Conservation (phyloP, 441 rosid genomes). For the Sinapis alba region DNA sequence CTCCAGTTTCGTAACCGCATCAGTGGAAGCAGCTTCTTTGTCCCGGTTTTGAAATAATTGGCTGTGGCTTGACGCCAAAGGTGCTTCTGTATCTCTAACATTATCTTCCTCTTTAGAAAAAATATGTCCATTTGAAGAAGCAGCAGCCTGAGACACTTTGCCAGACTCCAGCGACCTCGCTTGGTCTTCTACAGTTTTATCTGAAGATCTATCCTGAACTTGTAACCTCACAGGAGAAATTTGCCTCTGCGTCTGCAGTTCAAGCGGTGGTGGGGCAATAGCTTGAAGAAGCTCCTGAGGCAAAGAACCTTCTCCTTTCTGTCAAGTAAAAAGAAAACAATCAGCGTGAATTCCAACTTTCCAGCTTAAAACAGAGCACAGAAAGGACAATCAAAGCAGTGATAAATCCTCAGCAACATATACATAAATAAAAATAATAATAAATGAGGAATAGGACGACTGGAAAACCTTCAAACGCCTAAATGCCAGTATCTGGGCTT, state of each 20-base stretch:
- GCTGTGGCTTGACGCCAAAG: constrained; percentile 48
- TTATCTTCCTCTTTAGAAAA: constrained; percentile 66
- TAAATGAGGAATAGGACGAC: constrained; percentile 22
- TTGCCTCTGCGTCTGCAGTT: constrained; percentile 60
- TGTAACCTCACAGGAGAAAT: constrained; percentile 59
- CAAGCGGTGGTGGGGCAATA: constrained; percentile 93
- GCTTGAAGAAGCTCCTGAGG: constrained; percentile 97
- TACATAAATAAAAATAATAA: not conserved
- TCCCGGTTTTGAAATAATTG: constrained; percentile 51
- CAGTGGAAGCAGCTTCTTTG: constrained; percentile 55
- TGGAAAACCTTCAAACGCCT: constrained; percentile 88
- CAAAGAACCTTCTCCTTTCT: constrained; percentile 97
- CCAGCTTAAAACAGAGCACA: no score
- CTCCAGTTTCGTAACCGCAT: constrained; percentile 70
- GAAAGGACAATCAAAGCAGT: no score
- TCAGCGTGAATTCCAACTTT: constrained; percentile 30
- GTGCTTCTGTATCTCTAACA: constrained; percentile 67
- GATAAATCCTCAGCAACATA: constrained; percentile 18
- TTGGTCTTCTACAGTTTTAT: constrained; percentile 69
- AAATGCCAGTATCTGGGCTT: constrained; percentile 98
- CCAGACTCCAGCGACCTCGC: constrained; percentile 57
- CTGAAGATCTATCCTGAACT: constrained; percentile 66
- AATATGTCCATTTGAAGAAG: constrained; percentile 52
- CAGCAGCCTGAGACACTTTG: constrained; percentile 55
- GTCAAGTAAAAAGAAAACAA: constrained; percentile 37